Percentiles rank a stretch among this genome's conserved stretches.
phyloP scores from a whole-genome alignment of 177 flowering plant genomes.

The Telopea speciosissima region DNA sequence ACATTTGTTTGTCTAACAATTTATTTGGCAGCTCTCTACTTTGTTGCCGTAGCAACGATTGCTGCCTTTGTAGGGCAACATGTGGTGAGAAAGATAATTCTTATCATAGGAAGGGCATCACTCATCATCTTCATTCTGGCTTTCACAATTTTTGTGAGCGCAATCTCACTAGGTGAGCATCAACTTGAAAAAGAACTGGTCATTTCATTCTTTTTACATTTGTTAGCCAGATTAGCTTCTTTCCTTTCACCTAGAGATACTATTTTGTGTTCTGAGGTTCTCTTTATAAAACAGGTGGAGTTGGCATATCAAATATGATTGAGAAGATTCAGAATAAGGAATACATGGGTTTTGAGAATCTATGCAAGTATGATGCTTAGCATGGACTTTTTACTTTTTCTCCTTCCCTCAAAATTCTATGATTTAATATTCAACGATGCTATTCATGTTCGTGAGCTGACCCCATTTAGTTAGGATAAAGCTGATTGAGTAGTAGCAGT shows the following conservation, averaged over 20 bases:
- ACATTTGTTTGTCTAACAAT: neutral
- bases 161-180: constrained; percentile 71
- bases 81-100: constrained; percentile 62
- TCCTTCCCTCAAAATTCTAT: neutral
- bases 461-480: too few relatives aligned
- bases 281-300: constrained; percentile 52
- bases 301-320: constrained; percentile 80
- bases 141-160: constrained; percentile 77
- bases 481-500: too few relatives aligned
- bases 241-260: neutral
- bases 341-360: constrained; percentile 95
- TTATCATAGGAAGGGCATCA: constrained; percentile 75
- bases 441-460: neutral
- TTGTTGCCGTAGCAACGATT: constrained; percentile 56
- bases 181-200: neutral
- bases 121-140: constrained; percentile 87
- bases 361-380: constrained; percentile 55
- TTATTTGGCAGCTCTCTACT: constrained; percentile 64
- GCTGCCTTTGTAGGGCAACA: constrained; percentile 89
- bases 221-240: neutral
- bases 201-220: neutral
- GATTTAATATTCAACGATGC: neutral
- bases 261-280: neutral
- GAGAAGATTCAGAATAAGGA: constrained; percentile 48
- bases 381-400: neutral